These are phyloP conservation scores for Trebouxia sp. DNA, from an alignment of 139 green algal genomes.

Conservation along the genomic window DNA sequence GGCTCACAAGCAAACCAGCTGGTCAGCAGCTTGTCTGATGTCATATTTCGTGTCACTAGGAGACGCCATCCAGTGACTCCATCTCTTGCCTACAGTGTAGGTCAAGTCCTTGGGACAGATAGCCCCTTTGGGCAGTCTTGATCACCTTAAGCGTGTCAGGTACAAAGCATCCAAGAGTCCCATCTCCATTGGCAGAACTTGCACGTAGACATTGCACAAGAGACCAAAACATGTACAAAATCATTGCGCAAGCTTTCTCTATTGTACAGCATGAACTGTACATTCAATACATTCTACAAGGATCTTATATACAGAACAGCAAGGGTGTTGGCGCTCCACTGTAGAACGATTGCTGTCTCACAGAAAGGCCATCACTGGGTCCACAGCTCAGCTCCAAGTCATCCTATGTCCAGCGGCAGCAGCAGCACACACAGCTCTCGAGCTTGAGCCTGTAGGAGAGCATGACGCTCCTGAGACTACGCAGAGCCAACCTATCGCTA, in stretches of 20 bases:
- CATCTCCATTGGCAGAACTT: no score
- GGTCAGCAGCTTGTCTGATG: no score
- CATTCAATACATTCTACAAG: no score
- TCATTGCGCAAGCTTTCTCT: no score
- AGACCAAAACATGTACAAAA: no score
- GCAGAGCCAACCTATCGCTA: no score
- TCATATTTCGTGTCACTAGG: no score
- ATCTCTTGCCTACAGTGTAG: not conserved
- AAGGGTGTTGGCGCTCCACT: not conserved
- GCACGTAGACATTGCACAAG: no score
- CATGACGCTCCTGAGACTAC: no score
- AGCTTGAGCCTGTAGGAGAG: not conserved
- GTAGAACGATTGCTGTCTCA: not conserved
- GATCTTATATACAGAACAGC: no score
- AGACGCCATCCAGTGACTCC: no score
- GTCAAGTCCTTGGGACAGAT: not conserved
- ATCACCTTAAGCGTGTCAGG: constrained; percentile 4
- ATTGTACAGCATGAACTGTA: no score
- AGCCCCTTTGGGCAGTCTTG: not conserved
- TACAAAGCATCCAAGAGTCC: not conserved
- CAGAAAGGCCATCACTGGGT: not conserved
- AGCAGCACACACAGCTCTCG: not conserved
- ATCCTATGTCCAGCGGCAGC: not conserved
- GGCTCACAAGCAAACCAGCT: not conserved
- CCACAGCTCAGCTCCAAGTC: not conserved